phyloP scores from a whole-genome alignment of 176 grass and related monocot genomes.

The Musa acuminata region DNA sequence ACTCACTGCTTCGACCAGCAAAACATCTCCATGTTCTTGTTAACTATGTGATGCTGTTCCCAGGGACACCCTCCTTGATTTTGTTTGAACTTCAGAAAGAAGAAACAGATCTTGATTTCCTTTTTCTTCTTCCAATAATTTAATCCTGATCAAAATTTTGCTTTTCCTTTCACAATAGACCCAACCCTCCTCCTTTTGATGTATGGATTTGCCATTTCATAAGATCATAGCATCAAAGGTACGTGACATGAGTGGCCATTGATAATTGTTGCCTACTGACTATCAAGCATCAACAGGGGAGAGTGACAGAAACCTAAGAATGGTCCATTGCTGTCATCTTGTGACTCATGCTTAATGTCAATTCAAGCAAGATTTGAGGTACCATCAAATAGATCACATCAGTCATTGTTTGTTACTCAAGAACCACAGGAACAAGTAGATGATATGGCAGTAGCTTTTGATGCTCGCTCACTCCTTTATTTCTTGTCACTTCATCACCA shows the following conservation, averaged over 20 bases:
- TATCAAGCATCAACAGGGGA: not conserved
- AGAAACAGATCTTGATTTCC: too few species aligned
- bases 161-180: too few species aligned
- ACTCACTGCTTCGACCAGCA: constrained; percentile 3
- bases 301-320: not conserved
- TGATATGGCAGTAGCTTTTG: not conserved
- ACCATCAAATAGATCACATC: not conserved
- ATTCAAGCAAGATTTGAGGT: not conserved
- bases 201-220: not conserved
- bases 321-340: not conserved
- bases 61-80: not conserved
- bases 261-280: not conserved
- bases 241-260: not conserved
- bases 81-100: not conserved
- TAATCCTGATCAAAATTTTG: too few species aligned
- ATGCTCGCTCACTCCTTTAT: not conserved
- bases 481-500: not conserved
- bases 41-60: not conserved
- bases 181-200: too few species aligned
- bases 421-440: not conserved
- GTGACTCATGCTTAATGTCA: not conserved
- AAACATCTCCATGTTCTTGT: constrained; percentile 11
- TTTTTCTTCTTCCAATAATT: too few species aligned
- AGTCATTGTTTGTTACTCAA: not conserved
- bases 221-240: not conserved